These are phyloP conservation scores for Aspergillus novofumigatus DNA, from an alignment of 2,329 filamentous ascomycete genomes.

Conservation along the genomic window DNA sequence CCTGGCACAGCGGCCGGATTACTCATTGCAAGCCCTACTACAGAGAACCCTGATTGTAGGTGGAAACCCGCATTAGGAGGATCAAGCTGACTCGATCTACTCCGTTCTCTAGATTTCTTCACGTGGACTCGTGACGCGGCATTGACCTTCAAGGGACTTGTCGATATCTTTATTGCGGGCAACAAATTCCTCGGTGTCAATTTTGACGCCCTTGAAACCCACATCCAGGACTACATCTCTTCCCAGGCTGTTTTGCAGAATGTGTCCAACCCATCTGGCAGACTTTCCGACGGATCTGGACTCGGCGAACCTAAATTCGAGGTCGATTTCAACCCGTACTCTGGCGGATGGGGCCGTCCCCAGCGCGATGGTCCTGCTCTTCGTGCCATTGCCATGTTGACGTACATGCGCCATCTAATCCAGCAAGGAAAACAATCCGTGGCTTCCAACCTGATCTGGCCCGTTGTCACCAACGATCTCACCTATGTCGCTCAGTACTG, in stretches of 20 bases:
- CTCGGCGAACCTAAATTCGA: slow-evolving; percentile 71
- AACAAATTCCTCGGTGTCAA: slow-evolving; percentile 33
- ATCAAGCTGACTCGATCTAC: background rate
- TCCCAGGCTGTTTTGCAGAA: slow-evolving; percentile 62
- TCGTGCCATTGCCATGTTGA: slow-evolving; percentile 66
- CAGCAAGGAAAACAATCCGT: slow-evolving; percentile 52
- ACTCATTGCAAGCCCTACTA: slow-evolving; percentile 53
- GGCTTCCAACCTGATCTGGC: slow-evolving; percentile 59
- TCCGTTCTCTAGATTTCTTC: slow-evolving; percentile 57
- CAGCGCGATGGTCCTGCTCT: slow-evolving; percentile 74
- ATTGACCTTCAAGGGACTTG: slow-evolving; percentile 62
- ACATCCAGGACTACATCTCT: slow-evolving; percentile 63
- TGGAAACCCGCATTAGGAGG: background rate
- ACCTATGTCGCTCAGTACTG: slow-evolving; percentile 55
- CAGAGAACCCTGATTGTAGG: slow-evolving; percentile 49
- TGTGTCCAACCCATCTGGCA: slow-evolving; percentile 64
- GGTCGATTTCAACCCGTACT: slow-evolving; percentile 60
- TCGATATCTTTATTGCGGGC: slow-evolving; percentile 62
- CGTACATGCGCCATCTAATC: slow-evolving; percentile 69
- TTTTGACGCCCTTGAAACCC: slow-evolving; percentile 47
- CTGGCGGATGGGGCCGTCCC: slow-evolving; percentile 64
- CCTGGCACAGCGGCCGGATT: slow-evolving; percentile 47
- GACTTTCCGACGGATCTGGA: slow-evolving; percentile 41
- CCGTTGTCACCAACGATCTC: slow-evolving; percentile 69
- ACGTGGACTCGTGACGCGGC: slow-evolving; percentile 73